These are phyloP conservation scores for Gillenia trifoliata DNA, from an alignment of 306 rosid species.

Conservation along the genomic window DNA sequence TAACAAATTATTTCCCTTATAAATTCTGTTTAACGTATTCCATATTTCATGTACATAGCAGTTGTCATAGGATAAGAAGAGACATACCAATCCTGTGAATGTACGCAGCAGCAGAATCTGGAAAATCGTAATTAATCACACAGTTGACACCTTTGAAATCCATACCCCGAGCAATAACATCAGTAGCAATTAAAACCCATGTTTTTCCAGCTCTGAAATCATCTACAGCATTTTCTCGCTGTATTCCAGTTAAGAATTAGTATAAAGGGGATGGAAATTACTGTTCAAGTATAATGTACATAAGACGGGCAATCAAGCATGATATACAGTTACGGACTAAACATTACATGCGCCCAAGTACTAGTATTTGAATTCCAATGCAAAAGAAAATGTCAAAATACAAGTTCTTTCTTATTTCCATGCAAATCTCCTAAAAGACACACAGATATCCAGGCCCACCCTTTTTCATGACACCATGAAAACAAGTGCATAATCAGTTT, in stretches of 20 bases:
- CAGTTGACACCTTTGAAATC: constrained; percentile 91
- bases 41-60: neutral
- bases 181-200: constrained; percentile 97
- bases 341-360: neutral
- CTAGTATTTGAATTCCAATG: neutral
- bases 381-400: neutral
- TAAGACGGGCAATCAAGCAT: neutral
- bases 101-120: constrained; percentile 83
- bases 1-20: neutral
- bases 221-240: constrained; percentile 88
- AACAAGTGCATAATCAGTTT: neutral
- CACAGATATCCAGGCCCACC: neutral
- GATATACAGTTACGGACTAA: neutral
- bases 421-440: neutral
- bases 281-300: constrained; percentile 3
- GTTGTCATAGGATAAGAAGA: neutral
- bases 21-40: neutral
- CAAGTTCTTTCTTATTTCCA: neutral
- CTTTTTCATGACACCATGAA: neutral
- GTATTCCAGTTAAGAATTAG: constrained; percentile 26
- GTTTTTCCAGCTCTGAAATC: constrained; percentile 91
- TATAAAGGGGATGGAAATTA: neutral
- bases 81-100: constrained; percentile 89
- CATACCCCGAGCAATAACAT: constrained; percentile 97
- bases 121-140: constrained; percentile 91